phyloP scores from a whole-genome alignment of 169 alveolate species.

The Eimeria mitis region DNA sequence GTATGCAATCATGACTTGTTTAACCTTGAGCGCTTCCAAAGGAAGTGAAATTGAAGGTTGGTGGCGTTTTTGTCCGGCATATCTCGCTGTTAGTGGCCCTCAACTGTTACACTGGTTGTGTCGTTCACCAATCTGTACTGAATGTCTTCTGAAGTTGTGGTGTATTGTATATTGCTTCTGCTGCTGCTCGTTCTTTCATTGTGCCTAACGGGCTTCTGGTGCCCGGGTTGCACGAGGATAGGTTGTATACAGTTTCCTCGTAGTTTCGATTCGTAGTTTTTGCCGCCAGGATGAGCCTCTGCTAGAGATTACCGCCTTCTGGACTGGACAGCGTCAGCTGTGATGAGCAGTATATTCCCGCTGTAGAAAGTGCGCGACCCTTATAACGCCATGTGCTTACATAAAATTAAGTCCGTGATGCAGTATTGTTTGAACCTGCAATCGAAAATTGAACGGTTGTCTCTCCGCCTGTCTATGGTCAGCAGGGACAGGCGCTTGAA shows the following conservation, averaged over 20 bases:
- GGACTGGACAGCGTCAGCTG: background rate
- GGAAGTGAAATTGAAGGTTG: too few relatives aligned
- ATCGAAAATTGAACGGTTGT: background rate
- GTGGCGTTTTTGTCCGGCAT: too few relatives aligned
- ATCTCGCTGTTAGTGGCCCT: too few relatives aligned
- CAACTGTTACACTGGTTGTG: background rate
- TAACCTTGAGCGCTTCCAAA: too few relatives aligned
- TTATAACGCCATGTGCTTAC: background rate
- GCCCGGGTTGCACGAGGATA: background rate
- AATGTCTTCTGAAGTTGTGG: background rate
- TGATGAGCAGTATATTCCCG: background rate
- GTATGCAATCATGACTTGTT: too few relatives aligned
- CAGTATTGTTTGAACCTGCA: background rate
- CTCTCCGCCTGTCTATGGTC: background rate
- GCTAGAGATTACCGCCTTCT: background rate
- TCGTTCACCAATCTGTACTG: background rate
- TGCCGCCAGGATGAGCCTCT: too few relatives aligned
- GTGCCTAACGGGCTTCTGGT: background rate
- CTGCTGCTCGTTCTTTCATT: background rate
- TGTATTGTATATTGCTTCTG: background rate
- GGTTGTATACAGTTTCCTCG: background rate
- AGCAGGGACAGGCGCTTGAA: too few relatives aligned
- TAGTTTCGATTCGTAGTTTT: too few relatives aligned
- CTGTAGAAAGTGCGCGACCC: background rate
- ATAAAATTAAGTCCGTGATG: background rate